Conservation (phyloP, 148 eudicot species). For the Limonium bicolor region DNA sequence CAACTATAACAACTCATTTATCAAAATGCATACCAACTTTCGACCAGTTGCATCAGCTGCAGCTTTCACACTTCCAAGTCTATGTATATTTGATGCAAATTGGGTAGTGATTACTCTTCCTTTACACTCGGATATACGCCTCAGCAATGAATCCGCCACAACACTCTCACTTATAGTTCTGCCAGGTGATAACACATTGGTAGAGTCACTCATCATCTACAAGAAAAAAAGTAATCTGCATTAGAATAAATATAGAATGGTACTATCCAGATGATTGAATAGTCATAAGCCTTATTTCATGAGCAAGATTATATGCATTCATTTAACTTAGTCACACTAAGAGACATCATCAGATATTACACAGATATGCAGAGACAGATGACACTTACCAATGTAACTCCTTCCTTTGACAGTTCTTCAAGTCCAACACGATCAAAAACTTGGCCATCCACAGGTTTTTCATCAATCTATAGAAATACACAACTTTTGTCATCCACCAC, state of each 20-base stretch:
- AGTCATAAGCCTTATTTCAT: too few species aligned
- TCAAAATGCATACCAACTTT: slow-evolving; percentile 57
- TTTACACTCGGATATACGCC: slow-evolving; percentile 68
- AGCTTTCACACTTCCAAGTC: slow-evolving; percentile 96
- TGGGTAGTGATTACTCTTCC: slow-evolving; percentile 96
- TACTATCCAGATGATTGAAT: not conserved
- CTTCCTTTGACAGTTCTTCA: slow-evolving; percentile 92
- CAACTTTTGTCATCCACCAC: not conserved
- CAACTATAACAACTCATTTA: slow-evolving; percentile 1
- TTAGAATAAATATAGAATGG: not conserved
- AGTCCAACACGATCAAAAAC: slow-evolving; percentile 77
- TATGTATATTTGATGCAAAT: slow-evolving; percentile 94
- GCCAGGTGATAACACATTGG: slow-evolving; percentile 92
- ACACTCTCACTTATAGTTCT: slow-evolving; percentile 86
- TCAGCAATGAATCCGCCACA: slow-evolving; percentile 73
- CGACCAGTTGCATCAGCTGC: slow-evolving; percentile 95
- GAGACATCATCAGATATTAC: not conserved
- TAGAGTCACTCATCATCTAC: slow-evolving; percentile 99
- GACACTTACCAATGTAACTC: slow-evolving; percentile 77
- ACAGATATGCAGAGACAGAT: not conserved
- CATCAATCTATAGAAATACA: slow-evolving; percentile 75
- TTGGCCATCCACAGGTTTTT: slow-evolving; percentile 83
- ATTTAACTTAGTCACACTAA: too few species aligned
- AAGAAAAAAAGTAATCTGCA: slow-evolving; percentile 1
- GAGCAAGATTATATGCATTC: too few species aligned